Evolutionary conservation across 257 asterid genomes (phyloP).

Genomic region (Voacanga thouarsii): DNA sequence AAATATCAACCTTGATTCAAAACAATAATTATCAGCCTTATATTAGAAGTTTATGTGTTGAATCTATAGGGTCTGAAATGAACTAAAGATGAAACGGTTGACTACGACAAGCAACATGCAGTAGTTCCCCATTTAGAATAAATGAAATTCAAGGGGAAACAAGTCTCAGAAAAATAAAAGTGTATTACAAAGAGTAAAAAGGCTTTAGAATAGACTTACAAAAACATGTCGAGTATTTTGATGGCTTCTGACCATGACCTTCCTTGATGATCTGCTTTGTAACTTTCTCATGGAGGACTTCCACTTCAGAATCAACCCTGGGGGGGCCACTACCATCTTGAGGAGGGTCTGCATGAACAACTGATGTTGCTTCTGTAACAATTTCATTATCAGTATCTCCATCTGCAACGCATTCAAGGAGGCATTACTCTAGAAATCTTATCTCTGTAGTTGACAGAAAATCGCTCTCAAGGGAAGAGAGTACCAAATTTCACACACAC

Average conservation of each 20-base stretch:
- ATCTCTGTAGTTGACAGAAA: background rate
- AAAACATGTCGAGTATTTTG: conserved; percentile 93
- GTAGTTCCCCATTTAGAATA: conserved; percentile 1
- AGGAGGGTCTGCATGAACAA: conserved; percentile 68
- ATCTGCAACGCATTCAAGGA: conserved; percentile 35
- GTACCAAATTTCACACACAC: background rate
- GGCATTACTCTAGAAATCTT: conserved; percentile 14
- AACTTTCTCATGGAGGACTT: conserved; percentile 86
- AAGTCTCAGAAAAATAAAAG: background rate
- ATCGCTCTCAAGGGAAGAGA: background rate
- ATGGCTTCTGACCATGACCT: conserved; percentile 92
- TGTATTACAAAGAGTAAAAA: conserved; percentile 7
- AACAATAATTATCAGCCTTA: background rate
- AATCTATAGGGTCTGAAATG: background rate
- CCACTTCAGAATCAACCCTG: conserved; percentile 64
- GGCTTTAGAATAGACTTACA: conserved; percentile 45
- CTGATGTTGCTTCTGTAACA: conserved; percentile 68
- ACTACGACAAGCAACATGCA: background rate
- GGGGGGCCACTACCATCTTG: conserved; percentile 74
- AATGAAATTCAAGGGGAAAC: background rate
- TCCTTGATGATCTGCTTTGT: conserved; percentile 81
- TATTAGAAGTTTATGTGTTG: background rate
- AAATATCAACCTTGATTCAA: background rate
- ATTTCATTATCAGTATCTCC: conserved; percentile 49
- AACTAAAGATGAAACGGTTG: background rate